phyloP scores from a whole-genome alignment of 148 eudicot species.

The Bassia scoparia region DNA sequence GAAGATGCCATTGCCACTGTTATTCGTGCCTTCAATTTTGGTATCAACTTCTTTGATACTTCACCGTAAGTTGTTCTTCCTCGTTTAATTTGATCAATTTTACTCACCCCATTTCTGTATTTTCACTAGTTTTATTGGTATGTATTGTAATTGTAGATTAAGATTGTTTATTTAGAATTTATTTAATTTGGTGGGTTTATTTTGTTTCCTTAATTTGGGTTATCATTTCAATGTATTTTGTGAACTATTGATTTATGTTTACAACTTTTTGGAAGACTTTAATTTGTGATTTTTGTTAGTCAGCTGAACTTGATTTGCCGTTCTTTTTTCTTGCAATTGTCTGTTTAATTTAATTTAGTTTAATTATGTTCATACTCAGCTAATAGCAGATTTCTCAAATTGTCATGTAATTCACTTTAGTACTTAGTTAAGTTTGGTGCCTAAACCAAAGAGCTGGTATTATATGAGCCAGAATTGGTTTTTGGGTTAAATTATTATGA shows the following conservation, averaged over 20 bases:
- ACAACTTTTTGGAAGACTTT: too few species aligned
- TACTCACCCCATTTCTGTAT: neutral
- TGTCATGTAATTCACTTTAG: neutral
- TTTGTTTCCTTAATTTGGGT: neutral
- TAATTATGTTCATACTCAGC: neutral
- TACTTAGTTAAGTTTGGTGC: neutral
- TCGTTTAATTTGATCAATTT: neutral
- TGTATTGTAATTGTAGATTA: neutral
- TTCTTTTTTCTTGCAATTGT: neutral
- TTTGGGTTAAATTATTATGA: neutral
- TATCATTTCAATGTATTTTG: too few species aligned
- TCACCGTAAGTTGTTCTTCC: constrained; percentile 55
- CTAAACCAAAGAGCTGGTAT: neutral
- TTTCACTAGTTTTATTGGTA: neutral
- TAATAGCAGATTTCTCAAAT: neutral
- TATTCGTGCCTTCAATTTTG: constrained; percentile 54
- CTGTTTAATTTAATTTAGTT: too few species aligned
- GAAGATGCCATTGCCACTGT: constrained; percentile 70
- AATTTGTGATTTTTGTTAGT: too few species aligned
- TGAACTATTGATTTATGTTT: too few species aligned
- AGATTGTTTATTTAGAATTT: neutral
- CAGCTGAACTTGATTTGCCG: neutral
- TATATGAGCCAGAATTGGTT: neutral
- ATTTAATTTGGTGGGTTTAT: neutral
- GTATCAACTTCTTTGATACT: constrained; percentile 94